Base-by-base conservation (phyloP, 192 early-diverging fungal species). In the Podila clonocystis region DNA sequence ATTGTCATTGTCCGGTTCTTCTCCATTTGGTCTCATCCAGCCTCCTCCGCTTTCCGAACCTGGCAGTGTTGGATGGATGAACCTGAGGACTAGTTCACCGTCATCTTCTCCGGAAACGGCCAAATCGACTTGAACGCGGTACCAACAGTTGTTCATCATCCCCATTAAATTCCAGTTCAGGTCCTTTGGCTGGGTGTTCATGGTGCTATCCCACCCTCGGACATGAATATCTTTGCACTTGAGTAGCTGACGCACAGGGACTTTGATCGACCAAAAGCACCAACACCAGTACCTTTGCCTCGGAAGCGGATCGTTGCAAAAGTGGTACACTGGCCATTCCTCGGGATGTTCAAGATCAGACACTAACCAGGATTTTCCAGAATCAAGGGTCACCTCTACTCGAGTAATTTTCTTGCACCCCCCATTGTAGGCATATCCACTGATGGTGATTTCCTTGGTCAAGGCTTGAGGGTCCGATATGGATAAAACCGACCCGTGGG, bases 351-450 rank as follows among this genome's bases (percentile, higher is more conserved):
- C 73, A 31, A 95, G 68, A 38, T 87, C 68, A 2, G 94, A 84
- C 73, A 94, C 86, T 11, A 82, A 73, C 96, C 96, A 98, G 1
- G 93, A 93, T 50, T 87, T 79, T 7, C 96, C 96, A 65, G 87
- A 85, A 73, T 98, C 95, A 49, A 97, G 84, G 36, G 93, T 91
- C 50, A 96, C 73, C 74, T 97, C 94, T 9, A 95, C 92, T 2
- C 94, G 93, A 55, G 87, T 93, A 9, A 96, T 84, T 12, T 91
- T 87, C 15, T 87, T 75, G 52, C 94, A 93, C 67, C 92, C 91
- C 28, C 95, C 95, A 11, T 85, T 84, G 70, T 96, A 91, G 9
- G 95, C 94, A 71, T 97, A 97, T 4, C 95, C 95, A 13, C 86
- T 87, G 41, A 95, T 68, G 38, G 65, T 82, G 63, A 84, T 74